These are phyloP conservation scores for Ceratocystis diversiconidia DNA, from an alignment of 2,329 filamentous ascomycete species.

Conservation along the genomic window DNA sequence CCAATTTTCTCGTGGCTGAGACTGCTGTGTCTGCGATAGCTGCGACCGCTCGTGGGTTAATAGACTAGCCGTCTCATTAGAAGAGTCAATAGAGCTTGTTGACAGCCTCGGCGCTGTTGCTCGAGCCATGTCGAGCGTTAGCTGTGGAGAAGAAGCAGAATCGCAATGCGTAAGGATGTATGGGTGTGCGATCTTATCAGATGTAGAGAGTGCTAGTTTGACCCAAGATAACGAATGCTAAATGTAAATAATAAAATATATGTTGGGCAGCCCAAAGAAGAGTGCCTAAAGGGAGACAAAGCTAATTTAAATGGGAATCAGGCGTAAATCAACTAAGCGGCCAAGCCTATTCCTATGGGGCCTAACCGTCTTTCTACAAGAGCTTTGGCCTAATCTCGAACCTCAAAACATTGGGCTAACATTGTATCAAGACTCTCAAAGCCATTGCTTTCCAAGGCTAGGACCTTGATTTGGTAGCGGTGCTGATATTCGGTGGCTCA, in stretches of 20 bases:
- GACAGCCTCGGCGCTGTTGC: background rate
- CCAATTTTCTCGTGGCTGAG: slow-evolving; percentile 28
- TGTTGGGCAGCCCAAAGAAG: background rate
- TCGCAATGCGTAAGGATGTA: too few relatives aligned
- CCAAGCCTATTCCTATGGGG: background rate
- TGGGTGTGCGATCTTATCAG: background rate
- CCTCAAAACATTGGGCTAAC: too few relatives aligned
- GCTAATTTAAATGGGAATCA: background rate
- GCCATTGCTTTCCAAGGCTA: too few relatives aligned
- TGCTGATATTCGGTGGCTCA: too few relatives aligned
- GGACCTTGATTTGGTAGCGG: too few relatives aligned
- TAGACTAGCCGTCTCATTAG: slow-evolving; percentile 2
- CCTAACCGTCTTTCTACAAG: background rate
- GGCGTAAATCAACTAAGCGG: background rate
- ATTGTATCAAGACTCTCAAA: too few relatives aligned
- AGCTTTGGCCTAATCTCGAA: too few relatives aligned
- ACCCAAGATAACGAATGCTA: background rate
- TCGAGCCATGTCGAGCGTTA: background rate
- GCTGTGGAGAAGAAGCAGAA: background rate
- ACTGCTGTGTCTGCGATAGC: background rate
- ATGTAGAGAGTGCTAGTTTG: background rate
- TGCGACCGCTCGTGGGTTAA: background rate
- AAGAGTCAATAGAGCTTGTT: background rate
- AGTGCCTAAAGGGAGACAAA: background rate
- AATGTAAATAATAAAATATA: background rate